Evolutionary conservation across 2,329 filamentous ascomycete species (phyloP), one percentile per base, ranked within the genome.

Genomic region (Paracorniculantispora psalliotae): DNA sequence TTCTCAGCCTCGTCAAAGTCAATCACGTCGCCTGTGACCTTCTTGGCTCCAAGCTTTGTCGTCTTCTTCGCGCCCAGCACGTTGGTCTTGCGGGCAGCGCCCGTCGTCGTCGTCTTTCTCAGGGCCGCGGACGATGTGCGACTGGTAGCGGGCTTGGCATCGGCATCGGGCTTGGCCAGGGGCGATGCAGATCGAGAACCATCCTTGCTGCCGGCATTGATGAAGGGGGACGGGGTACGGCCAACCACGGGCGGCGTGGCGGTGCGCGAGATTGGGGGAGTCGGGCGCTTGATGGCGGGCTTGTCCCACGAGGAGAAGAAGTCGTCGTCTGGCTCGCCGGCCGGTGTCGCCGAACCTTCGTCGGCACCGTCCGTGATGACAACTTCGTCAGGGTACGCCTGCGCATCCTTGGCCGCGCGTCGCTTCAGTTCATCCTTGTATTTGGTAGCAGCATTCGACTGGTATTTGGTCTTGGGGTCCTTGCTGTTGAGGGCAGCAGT

Each of bases 301-400:
- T 97, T 97, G 71, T 97, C 94, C 94, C 93, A 99, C 0, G 92
- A 97, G 10, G 93, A 96, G 77, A 99, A 99, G 81, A 99, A 99
- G 72, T 97, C 94, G 69, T 97, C 92, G 66, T 97, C 92, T 23
- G 84, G 81, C 65, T 96, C 92, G 65, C 86, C 89, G 48, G 89
- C 83, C n/a, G 92, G 90, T 12, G 91, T 96, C 64, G 82, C 85
- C 39, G 85, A 80, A 64, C 84, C 87, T 61, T 91, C 87, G 25
- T 86, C 82, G 63, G 82, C 80, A 33, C 83, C 79, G 67, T 97
- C 94, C 59, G 86, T 89, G 64, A 97, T 87, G 25, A 93, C 83
- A 30, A 97, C 92, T 72, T 96, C 91, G 35, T 84, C 81, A 12
- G 93, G 93, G 74, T 88, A 97, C 90, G 94, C 89, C 72, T 88